A percentile compares a stretch with the other conserved stretches of the same genome.
These are phyloP conservation scores for Chamaenerion angustifolium DNA, from an alignment of 345 rosid genomes.

Conservation along the genomic window DNA sequence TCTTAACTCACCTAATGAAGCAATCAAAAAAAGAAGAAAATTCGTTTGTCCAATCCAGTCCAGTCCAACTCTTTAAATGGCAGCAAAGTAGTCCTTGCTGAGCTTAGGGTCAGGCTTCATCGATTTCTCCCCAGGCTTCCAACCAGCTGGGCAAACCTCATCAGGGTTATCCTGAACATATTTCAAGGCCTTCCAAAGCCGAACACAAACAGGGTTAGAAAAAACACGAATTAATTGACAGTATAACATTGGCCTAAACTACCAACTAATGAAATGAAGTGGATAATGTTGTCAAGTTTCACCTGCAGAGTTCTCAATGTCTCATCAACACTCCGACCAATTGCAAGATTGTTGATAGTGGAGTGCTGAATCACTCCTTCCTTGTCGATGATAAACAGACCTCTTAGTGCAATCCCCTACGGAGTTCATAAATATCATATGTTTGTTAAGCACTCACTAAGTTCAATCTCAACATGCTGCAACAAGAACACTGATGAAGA, in stretches of 20 bases:
- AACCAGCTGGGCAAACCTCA: constrained; percentile 98
- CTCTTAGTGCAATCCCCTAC: constrained; percentile 92
- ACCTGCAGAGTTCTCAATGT: constrained; percentile 96
- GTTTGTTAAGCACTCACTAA: not conserved
- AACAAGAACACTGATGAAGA: too few species aligned
- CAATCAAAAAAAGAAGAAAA: too few species aligned
- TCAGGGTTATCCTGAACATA: constrained; percentile 94
- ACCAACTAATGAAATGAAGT: not conserved
- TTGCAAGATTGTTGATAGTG: constrained; percentile 93
- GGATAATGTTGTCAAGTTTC: not conserved
- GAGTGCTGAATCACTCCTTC: constrained; percentile 95
- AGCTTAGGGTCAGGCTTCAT: constrained; percentile 94
- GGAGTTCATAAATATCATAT: not conserved
- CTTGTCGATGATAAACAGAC: constrained; percentile 95
- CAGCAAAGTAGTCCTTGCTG: constrained; percentile 80
- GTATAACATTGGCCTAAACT: not conserved
- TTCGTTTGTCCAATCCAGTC: too few species aligned
- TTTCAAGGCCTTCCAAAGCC: constrained; percentile 57
- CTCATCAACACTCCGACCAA: constrained; percentile 93
- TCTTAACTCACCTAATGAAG: too few species aligned
- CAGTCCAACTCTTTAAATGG: constrained; percentile 3
- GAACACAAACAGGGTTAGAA: not conserved
- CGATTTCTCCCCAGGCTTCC: constrained; percentile 96
- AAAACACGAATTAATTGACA: too few species aligned
- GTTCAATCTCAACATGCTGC: not conserved